Base-by-base conservation (phyloP, 805 yeast species). In the Trichomonascus vanleenenianus region DNA sequence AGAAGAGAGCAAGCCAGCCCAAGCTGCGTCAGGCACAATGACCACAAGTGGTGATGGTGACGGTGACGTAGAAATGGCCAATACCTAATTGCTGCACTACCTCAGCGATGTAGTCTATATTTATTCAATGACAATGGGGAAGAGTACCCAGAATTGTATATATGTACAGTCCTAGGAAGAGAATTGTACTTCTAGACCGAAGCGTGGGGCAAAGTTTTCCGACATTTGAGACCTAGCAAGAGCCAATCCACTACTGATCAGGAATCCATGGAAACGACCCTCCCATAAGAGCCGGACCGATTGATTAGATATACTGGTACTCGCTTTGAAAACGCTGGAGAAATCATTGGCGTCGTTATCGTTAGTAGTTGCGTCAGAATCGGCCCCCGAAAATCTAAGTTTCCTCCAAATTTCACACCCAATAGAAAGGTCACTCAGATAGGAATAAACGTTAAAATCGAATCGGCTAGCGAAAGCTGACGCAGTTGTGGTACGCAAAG, bases 361-460 rank as follows among this genome's bases (percentile, higher is more conserved):
- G 20, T 22, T 22, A 22, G 8, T 22, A 5, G 27, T 5, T 4
- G 7, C 8, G 7, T 8, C 27, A 8, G 27, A 4, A 8, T 22
- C 27, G 8, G 4, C 15, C 14, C 16, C 22, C 22, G 9, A 22
- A 5, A 9, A 40, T 7, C 30, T 30, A 5, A 9, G 27, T 30
- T 68, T 68, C 48, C 78, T 76, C 82, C 91, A 86, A 18, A 89
- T 61, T 56, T 89, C 96, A 55, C 85, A 79, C 2, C 98, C 98
- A 22, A 93, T 63, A 0, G 91, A 79, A 41, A 93, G 66, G 59
- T 91, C 85, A 44, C 95, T 84, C 52, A 85, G 84, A 57, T 91
- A 89, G 0, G 97, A 91, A 59, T 85, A 91, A 44, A 87, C 66
- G 59, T 93, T 93, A 63, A 93, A 91, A 57, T 86, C 95, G 58